phyloP scores from a whole-genome alignment of 139 green algal genomes.

The Chlamydomonas applanata region DNA sequence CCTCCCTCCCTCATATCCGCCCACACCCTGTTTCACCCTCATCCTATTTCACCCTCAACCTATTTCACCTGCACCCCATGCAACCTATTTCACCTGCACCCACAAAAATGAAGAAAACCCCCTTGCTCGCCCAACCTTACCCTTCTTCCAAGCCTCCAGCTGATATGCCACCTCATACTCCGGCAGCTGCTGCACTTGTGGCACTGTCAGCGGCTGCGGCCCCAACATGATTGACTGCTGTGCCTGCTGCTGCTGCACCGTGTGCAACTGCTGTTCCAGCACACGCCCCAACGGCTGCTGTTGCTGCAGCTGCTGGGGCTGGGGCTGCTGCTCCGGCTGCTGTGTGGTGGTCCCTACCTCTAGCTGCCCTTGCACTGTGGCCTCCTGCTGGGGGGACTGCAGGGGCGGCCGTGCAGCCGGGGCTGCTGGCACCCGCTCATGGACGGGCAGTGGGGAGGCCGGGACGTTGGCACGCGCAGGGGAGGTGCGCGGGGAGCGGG shows the following conservation, averaged over 20 bases:
- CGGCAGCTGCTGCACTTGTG: conserved; percentile 11
- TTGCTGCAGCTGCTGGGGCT: neutral
- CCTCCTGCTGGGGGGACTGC: conserved; percentile 7
- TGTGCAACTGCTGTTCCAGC: too few species aligned
- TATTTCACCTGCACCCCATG: too few species aligned
- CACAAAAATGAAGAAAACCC: too few species aligned
- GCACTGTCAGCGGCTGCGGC: too few species aligned
- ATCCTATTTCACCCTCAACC: too few species aligned
- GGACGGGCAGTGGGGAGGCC: too few species aligned
- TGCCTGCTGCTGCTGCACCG: conserved; percentile 1
- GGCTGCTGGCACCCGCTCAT: neutral
- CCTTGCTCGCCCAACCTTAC: conserved; percentile 7
- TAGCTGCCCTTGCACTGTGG: too few species aligned
- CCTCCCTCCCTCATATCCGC: too few species aligned
- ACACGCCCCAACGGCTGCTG: neutral
- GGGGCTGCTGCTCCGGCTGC: neutral
- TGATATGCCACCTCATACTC: conserved; percentile 61
- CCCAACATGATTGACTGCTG: neutral
- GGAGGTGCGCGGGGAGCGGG: neutral
- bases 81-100: too few species aligned
- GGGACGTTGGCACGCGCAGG: too few species aligned
- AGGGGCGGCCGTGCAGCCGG: neutral
- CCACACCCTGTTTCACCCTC: too few species aligned
- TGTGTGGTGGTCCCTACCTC: neutral
- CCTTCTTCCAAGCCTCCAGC: conserved; percentile 68